Evolutionary conservation across 108 stramenopile genomes (phyloP).

Genomic region (Pseudonitzschia delicatissima): DNA sequence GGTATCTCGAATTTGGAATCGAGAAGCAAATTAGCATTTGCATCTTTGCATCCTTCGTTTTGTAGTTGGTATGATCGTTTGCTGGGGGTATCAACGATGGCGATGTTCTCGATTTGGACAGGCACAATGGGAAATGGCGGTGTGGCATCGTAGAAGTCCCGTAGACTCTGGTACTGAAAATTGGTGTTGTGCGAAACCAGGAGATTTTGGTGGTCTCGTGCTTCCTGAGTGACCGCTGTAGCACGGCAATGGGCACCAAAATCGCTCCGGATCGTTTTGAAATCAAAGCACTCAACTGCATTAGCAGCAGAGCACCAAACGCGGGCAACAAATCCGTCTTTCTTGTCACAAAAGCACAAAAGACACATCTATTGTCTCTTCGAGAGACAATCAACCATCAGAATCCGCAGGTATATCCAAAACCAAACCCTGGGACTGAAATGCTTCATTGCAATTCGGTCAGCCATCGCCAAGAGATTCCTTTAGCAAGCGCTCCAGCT

Average conservation of each 20-base stretch:
- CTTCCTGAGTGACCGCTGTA: not conserved
- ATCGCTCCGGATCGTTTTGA: not conserved
- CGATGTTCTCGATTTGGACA: not conserved
- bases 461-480: too few species aligned
- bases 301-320: not conserved
- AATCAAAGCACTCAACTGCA: not conserved
- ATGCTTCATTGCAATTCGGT: too few species aligned
- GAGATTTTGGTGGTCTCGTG: not conserved
- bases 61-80: not conserved
- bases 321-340: not conserved
- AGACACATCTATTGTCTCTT: not conserved
- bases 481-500: not conserved
- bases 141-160: not conserved
- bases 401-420: not conserved
- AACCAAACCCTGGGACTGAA: not conserved
- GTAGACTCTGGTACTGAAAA: slow-evolving; percentile 8
- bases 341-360: not conserved
- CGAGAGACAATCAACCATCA: not conserved
- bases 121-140: slow-evolving; percentile 6
- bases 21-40: not conserved
- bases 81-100: not conserved
- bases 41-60: not conserved
- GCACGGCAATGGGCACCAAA: not conserved
- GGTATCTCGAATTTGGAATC: too few species aligned
- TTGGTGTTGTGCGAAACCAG: not conserved